phyloP scores from a whole-genome alignment of 129 eudicot genomes.

The Centrapalus pauciflorus region DNA sequence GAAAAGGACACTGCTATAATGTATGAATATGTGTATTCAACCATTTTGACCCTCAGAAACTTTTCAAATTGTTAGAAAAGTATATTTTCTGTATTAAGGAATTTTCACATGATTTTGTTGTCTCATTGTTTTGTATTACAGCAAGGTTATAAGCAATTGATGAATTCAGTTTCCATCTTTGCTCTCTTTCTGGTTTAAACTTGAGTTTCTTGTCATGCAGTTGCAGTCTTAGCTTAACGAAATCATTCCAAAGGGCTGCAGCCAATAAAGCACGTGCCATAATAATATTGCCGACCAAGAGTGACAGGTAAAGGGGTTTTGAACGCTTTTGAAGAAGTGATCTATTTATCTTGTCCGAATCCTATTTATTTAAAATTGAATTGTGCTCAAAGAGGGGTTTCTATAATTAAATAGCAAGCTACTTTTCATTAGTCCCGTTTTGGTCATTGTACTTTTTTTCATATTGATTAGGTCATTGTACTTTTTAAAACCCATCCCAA shows the following conservation, averaged over 20 bases:
- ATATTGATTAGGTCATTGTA: too few relatives aligned
- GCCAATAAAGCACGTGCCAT: conserved; percentile 93
- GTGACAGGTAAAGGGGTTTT: conserved; percentile 59
- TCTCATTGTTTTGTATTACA: conserved; percentile 5
- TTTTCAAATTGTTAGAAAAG: too few relatives aligned
- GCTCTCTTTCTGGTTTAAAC: conserved; percentile 17
- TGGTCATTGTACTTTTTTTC: too few relatives aligned
- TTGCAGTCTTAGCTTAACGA: conserved; percentile 84
- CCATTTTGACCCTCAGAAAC: too few relatives aligned
- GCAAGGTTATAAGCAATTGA: not conserved
- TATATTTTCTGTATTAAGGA: not conserved
- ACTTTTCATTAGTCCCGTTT: too few relatives aligned
- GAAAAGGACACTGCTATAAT: too few relatives aligned
- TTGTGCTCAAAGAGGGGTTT: conserved; percentile 3
- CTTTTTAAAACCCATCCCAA: too few relatives aligned
- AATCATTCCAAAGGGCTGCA: conserved; percentile 98
- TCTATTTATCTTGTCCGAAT: not conserved
- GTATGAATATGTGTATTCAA: too few relatives aligned
- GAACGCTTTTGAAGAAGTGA: not conserved
- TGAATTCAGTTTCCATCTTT: not conserved
- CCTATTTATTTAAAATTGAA: not conserved
- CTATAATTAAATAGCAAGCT: too few relatives aligned
- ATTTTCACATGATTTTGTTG: not conserved
- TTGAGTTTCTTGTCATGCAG: conserved; percentile 38
- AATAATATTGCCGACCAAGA: conserved; percentile 85